Percentiles rank a stretch among this genome's conserved stretches.
phyloP scores from a whole-genome alignment of 768 basidiomycete genomes.

The Inosperma sp. region DNA sequence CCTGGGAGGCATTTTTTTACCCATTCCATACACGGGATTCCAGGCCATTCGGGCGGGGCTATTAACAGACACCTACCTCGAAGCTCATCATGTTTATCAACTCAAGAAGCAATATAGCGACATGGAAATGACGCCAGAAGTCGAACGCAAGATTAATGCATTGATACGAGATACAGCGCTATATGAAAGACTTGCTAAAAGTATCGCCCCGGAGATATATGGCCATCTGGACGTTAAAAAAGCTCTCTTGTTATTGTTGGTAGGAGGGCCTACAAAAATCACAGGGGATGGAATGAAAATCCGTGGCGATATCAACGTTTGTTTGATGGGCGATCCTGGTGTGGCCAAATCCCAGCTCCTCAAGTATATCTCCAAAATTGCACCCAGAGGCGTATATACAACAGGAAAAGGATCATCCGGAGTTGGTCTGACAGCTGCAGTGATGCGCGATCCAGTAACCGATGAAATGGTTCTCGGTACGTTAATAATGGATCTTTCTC shows the following conservation, averaged over 20 bases:
- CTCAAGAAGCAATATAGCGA: constrained; percentile 96
- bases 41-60: constrained; percentile 96
- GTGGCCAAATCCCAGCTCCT: constrained; percentile 96
- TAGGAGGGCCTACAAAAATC: constrained; percentile 93
- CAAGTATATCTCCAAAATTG: constrained; percentile 98
- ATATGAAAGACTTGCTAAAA: constrained; percentile 83
- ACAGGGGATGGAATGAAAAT: constrained; percentile 99
- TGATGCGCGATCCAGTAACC: constrained; percentile 98
- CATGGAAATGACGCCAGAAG: constrained; percentile 88
- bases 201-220: constrained; percentile 98
- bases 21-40: constrained; percentile 95
- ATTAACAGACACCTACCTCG: constrained; percentile 95
- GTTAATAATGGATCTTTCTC: constrained; percentile 25
- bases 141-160: constrained; percentile 61
- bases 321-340: constrained; percentile 99
- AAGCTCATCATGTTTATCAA: constrained; percentile 85
- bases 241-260: constrained; percentile 83
- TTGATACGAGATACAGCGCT: constrained; percentile 73
- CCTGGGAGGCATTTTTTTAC: constrained; percentile 94
- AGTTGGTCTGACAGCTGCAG: constrained; percentile 97
- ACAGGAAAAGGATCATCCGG: constrained; percentile 98
- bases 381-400: constrained; percentile 95
- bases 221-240: constrained; percentile 98
- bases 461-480: constrained; percentile 98
- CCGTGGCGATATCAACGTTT: constrained; percentile 94